phyloP scores from a whole-genome alignment of 306 rosid genomes.

The Begonia masoniana region DNA sequence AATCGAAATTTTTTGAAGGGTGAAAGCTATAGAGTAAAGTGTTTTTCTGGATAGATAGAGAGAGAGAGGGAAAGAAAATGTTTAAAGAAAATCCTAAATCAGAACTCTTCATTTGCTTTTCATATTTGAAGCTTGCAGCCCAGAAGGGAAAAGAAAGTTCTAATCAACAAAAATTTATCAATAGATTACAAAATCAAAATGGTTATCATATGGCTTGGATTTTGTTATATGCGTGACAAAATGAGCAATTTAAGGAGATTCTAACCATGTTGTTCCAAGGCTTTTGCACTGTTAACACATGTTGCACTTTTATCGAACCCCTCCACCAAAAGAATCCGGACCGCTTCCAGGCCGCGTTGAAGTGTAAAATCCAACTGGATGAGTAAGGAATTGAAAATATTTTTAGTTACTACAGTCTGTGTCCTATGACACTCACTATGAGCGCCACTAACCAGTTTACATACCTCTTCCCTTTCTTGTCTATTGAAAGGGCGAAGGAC shows the following conservation, averaged over 20 bases:
- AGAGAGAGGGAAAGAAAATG: no score
- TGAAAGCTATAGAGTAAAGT: no score
- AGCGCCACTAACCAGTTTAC: not conserved
- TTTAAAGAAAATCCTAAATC: no score
- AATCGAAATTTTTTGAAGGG: no score
- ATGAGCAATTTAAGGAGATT: not conserved
- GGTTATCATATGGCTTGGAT: no score
- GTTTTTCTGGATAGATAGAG: no score
- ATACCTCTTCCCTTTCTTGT: constrained; percentile 73
- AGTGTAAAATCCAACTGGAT: constrained; percentile 64
- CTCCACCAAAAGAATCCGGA: constrained; percentile 72
- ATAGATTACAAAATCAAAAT: no score
- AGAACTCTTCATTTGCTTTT: no score
- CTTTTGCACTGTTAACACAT: constrained; percentile 32
- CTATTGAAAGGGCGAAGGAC: constrained; percentile 71
- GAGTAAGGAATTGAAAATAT: constrained; percentile 4
- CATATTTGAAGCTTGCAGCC: no score
- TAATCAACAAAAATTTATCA: no score
- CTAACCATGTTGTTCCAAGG: constrained; percentile 39
- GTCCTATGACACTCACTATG: no score
- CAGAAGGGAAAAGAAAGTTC: no score
- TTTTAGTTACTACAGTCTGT: not conserved
- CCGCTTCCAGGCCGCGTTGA: constrained; percentile 58
- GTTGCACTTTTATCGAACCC: constrained; percentile 69
- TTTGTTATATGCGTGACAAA: not conserved